Evolutionary conservation across 164 flowering plant species (phyloP).

Genomic region (Dillenia suffruticosa): DNA sequence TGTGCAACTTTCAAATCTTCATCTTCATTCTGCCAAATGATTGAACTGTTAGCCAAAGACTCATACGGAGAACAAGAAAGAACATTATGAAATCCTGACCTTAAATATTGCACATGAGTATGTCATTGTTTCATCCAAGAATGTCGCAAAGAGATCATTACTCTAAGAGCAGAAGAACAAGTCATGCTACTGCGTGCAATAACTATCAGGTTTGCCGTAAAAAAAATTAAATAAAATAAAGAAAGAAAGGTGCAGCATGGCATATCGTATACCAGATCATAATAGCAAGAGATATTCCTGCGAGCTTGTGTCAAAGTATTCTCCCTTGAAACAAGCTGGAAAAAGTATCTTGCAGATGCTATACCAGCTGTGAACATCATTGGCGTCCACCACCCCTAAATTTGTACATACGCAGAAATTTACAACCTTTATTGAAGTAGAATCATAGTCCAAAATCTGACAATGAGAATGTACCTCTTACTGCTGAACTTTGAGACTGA

Average conservation of each 20-base stretch:
- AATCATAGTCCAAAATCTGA: no score
- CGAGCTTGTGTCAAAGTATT: constrained; percentile 90
- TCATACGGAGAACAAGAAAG: neutral
- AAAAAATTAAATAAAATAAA: no score
- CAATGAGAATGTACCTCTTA: constrained; percentile 42
- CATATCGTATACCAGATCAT: constrained; percentile 59
- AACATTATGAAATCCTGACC: constrained; percentile 31
- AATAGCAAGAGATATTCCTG: constrained; percentile 86
- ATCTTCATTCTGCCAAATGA: constrained; percentile 34
- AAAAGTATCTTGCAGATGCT: constrained; percentile 78
- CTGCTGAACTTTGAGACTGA: constrained; percentile 28
- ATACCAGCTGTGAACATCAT: constrained; percentile 65
- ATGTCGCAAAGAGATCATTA: constrained; percentile 79
- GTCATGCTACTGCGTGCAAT: no score
- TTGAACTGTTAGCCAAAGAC: neutral
- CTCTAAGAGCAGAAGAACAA: constrained; percentile 38
- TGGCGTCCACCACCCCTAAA: constrained; percentile 98
- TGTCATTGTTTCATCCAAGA: constrained; percentile 94
- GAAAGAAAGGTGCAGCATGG: no score
- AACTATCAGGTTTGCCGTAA: no score
- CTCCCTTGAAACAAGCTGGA: constrained; percentile 63
- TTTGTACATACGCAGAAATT: neutral
- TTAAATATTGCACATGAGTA: constrained; percentile 86
- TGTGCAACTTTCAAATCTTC: constrained; percentile 87
- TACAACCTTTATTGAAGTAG: neutral